Conservation (phyloP, 1,284 basidiomycete species). For the Malassezia psittaci region DNA sequence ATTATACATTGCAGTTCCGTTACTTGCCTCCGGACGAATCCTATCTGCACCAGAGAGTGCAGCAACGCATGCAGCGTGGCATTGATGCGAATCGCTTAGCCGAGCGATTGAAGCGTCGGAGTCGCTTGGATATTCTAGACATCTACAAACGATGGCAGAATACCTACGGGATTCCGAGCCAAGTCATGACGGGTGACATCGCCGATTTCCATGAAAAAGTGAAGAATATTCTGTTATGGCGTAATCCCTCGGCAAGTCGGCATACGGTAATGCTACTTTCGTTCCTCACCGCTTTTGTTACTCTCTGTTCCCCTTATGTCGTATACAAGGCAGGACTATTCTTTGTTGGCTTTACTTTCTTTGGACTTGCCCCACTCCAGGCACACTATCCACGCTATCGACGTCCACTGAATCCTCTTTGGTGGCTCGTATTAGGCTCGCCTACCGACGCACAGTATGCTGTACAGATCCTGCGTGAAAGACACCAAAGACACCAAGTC, state of each 20-base stretch:
- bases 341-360: slow-evolving; percentile 38
- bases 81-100: slow-evolving; percentile 41
- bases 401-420: slow-evolving; percentile 39
- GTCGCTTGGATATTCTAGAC: slow-evolving; percentile 41
- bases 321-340: slow-evolving; percentile 35
- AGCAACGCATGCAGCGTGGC: slow-evolving; percentile 40
- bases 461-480: slow-evolving; percentile 37
- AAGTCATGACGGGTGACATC: slow-evolving; percentile 33
- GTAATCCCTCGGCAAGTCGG: slow-evolving; percentile 35
- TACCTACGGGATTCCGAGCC: slow-evolving; percentile 30
- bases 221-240: slow-evolving; percentile 45
- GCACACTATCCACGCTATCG: slow-evolving; percentile 45
- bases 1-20: slow-evolving; percentile 42
- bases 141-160: slow-evolving; percentile 42
- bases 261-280: slow-evolving; percentile 32
- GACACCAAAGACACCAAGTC: slow-evolving; percentile 20
- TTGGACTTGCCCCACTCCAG: slow-evolving; percentile 40
- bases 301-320: slow-evolving; percentile 28
- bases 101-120: slow-evolving; percentile 35
- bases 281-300: slow-evolving; percentile 29
- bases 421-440: slow-evolving; percentile 44
- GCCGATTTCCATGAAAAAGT: slow-evolving; percentile 46
- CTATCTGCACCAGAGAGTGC: slow-evolving; percentile 39
- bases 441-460: slow-evolving; percentile 47
- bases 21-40: slow-evolving; percentile 45